phyloP scores from a whole-genome alignment of 2,329 filamentous ascomycete species.

The Aspergillus pseudoterreus region DNA sequence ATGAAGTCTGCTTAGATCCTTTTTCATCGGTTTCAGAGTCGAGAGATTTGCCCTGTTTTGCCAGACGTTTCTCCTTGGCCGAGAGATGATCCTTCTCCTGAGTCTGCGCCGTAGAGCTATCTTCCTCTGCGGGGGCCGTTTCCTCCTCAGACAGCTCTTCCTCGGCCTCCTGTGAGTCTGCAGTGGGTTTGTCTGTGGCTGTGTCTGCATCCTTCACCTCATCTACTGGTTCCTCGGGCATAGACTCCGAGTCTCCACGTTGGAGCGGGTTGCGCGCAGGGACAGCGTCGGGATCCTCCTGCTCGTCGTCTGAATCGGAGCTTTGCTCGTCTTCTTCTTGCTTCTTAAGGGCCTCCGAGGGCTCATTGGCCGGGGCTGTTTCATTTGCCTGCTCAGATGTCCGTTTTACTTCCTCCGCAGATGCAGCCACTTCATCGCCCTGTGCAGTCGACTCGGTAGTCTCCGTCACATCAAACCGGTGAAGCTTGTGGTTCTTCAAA shows the following conservation, averaged over 20 bases:
- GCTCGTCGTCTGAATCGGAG: slow-evolving; percentile 19
- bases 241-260: slow-evolving; percentile 12
- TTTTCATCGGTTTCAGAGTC: slow-evolving; percentile 1
- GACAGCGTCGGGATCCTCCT: slow-evolving; percentile 11
- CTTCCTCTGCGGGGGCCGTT: slow-evolving; percentile 6
- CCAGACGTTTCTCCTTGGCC: slow-evolving; percentile 43
- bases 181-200: slow-evolving; percentile 26
- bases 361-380: slow-evolving; percentile 22
- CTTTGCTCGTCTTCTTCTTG: slow-evolving; percentile 23
- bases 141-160: slow-evolving; percentile 25
- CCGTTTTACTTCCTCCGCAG: slow-evolving; percentile 25
- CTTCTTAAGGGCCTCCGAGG: slow-evolving; percentile 16
- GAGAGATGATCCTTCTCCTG: slow-evolving; percentile 30
- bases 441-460: slow-evolving; percentile 18
- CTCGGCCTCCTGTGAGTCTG: slow-evolving; percentile 22
- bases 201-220: slow-evolving; percentile 32
- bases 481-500: slow-evolving; percentile 73
- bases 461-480: slow-evolving; percentile 51
- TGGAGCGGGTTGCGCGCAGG: slow-evolving; percentile 16
- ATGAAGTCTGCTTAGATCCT: slow-evolving; percentile 7
- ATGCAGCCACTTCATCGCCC: slow-evolving; percentile 17
- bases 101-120: neutral
- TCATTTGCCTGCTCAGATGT: slow-evolving; percentile 26
- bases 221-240: slow-evolving; percentile 20
- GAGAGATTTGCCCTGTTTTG: slow-evolving; percentile 27